Evolutionary conservation across 768 basidiomycete genomes (phyloP).

Genomic region (Boletus sensibilis): DNA sequence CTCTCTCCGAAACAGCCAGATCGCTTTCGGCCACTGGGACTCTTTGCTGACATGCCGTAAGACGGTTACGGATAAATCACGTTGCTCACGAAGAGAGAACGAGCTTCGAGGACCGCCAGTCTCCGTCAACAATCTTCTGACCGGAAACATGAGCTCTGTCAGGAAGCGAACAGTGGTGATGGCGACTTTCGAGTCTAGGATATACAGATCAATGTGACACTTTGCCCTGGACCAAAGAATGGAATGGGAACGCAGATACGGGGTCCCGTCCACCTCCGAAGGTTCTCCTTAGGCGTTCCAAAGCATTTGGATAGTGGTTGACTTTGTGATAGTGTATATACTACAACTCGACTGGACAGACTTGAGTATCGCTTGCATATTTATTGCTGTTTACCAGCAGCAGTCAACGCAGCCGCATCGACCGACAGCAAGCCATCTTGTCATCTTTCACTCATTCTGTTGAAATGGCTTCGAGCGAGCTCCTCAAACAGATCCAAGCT

Average conservation of each 20-base stretch:
- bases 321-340: not conserved
- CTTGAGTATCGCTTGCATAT: not conserved
- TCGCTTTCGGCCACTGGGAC: too few relatives aligned
- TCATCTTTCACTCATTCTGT: not conserved
- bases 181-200: not conserved
- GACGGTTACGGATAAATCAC: too few relatives aligned
- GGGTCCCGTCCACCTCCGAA: not conserved
- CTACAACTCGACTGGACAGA: too few relatives aligned
- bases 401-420: not conserved
- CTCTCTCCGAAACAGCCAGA: too few relatives aligned
- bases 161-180: not conserved
- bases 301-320: not conserved
- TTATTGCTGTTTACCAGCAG: conserved; percentile 16
- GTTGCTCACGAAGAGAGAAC: not conserved
- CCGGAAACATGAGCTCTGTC: not conserved
- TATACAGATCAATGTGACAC: not conserved
- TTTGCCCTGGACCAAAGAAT: not conserved
- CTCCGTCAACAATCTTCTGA: not conserved
- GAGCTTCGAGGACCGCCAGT: not conserved
- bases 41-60: too few relatives aligned
- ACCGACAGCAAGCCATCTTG: not conserved
- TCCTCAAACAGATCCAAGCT: conserved; percentile 78
- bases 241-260: not conserved
- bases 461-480: conserved; percentile 69
- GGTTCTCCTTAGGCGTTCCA: not conserved